Percentiles rank a stretch among this genome's conserved stretches.
Conservation (phyloP, 768 basidiomycete genomes). For the Xerocomellus intermedius region DNA sequence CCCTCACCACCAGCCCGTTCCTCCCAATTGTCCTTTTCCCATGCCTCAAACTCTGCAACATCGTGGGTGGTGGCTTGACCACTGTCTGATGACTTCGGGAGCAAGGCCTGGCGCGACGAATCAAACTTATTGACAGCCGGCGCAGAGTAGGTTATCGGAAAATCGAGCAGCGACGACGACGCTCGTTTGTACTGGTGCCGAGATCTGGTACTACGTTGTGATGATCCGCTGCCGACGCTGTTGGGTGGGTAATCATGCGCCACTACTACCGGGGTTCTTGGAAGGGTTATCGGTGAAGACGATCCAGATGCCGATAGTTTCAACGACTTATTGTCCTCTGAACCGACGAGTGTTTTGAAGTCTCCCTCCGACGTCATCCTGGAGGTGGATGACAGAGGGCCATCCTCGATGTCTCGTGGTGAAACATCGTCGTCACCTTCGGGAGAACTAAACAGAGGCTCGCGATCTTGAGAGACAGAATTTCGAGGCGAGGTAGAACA, state of each 20-base stretch:
- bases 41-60: slow-evolving; percentile 17
- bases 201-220: slow-evolving; percentile 21
- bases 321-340: slow-evolving; percentile 13
- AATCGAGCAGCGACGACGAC: slow-evolving; percentile 42
- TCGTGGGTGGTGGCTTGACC: background rate
- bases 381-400: slow-evolving; percentile 35
- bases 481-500: slow-evolving; percentile 40
- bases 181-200: slow-evolving; percentile 31
- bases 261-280: slow-evolving; percentile 2
- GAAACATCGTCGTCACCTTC: slow-evolving; percentile 48
- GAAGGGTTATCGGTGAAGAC: slow-evolving; percentile 15
- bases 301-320: slow-evolving; percentile 15
- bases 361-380: slow-evolving; percentile 33
- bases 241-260: slow-evolving; percentile 57
- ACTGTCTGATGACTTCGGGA: background rate
- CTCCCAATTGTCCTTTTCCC: slow-evolving; percentile 58
- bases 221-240: slow-evolving; percentile 39
- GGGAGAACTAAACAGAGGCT: slow-evolving; percentile 63
- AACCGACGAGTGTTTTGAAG: slow-evolving; percentile 17
- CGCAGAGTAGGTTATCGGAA: slow-evolving; percentile 27
- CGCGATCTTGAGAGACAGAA: slow-evolving; percentile 44
- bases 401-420: slow-evolving; percentile 47
- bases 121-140: slow-evolving; percentile 38
- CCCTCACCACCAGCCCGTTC: slow-evolving; percentile 47
- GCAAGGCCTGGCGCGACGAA: slow-evolving; percentile 6